phyloP scores from a whole-genome alignment of 352 stramenopile species.

The Pythium oligandrum region DNA sequence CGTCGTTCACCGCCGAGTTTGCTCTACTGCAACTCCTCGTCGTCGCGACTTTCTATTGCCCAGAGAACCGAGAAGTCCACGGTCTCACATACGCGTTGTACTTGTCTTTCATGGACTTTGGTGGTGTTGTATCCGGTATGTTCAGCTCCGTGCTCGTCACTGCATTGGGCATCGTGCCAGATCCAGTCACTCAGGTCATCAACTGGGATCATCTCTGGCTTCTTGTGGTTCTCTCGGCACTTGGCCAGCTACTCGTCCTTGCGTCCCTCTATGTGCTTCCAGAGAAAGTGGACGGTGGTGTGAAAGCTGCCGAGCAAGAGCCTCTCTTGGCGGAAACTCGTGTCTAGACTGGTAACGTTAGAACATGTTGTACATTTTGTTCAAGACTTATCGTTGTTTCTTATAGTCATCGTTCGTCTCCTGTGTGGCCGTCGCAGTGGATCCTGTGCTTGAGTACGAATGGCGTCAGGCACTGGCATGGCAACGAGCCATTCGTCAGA shows the following conservation, averaged over 20 bases:
- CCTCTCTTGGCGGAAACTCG: slow-evolving; percentile 34
- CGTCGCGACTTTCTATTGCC: slow-evolving; percentile 81
- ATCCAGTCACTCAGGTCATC: slow-evolving; percentile 46
- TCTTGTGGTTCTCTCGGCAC: slow-evolving; percentile 50
- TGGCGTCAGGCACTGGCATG: too few relatives aligned
- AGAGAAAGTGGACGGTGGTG: slow-evolving; percentile 38
- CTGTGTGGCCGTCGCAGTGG: too few relatives aligned
- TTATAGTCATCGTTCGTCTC: too few relatives aligned
- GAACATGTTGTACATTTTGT: slow-evolving; percentile 1
- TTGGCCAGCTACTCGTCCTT: slow-evolving; percentile 62
- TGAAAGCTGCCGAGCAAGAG: slow-evolving; percentile 29
- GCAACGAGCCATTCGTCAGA: too few relatives aligned
- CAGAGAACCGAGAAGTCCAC: slow-evolving; percentile 41
- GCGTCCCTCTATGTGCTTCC: slow-evolving; percentile 66
- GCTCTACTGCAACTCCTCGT: slow-evolving; percentile 77
- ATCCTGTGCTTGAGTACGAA: too few relatives aligned
- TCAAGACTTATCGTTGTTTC: too few relatives aligned
- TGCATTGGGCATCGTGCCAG: slow-evolving; percentile 48
- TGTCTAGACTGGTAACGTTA: slow-evolving; percentile 3
- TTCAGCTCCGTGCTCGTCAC: slow-evolving; percentile 51
- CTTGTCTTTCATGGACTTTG: slow-evolving; percentile 85
- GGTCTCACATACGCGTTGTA: slow-evolving; percentile 78
- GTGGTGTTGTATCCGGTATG: slow-evolving; percentile 64
- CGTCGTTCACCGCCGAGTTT: slow-evolving; percentile 74
- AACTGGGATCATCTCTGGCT: slow-evolving; percentile 61